phyloP scores from a whole-genome alignment of 441 rosid species.

The Erysimum pusillum region DNA sequence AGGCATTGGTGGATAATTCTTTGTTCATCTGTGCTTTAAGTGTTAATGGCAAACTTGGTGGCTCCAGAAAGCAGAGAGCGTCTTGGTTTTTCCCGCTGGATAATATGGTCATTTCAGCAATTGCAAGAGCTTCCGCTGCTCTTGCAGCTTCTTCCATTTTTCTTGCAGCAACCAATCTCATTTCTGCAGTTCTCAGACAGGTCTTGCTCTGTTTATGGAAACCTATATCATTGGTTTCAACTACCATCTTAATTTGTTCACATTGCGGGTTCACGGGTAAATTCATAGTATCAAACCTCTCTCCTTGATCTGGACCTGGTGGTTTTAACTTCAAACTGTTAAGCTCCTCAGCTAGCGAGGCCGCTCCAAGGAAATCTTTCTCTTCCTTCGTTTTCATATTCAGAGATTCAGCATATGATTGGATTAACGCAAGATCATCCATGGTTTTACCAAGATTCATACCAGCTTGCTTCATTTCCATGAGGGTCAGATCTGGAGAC shows the following conservation, averaged over 20 bases:
- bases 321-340: slow-evolving; percentile 57
- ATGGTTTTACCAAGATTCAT: slow-evolving; percentile 82
- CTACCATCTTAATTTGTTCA: slow-evolving; percentile 59
- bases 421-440: slow-evolving; percentile 74
- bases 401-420: slow-evolving; percentile 71
- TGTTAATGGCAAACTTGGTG: slow-evolving; percentile 52
- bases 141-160: slow-evolving; percentile 94
- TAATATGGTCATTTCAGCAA: slow-evolving; percentile 65
- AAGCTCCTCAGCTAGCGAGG: slow-evolving; percentile 68
- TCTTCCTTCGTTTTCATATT: slow-evolving; percentile 72
- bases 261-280: slow-evolving; percentile 1
- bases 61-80: slow-evolving; percentile 55
- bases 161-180: slow-evolving; percentile 83
- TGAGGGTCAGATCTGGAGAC: slow-evolving; percentile 73
- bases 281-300: slow-evolving; percentile 5
- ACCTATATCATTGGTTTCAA: slow-evolving; percentile 49
- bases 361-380: slow-evolving; percentile 56
- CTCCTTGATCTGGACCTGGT: slow-evolving; percentile 22
- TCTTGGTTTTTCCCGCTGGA: slow-evolving; percentile 46
- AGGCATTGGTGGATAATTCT: slow-evolving; percentile 40
- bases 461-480: slow-evolving; percentile 77
- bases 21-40: slow-evolving; percentile 47
- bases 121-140: slow-evolving; percentile 87
- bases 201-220: slow-evolving; percentile 51
- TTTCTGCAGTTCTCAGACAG: slow-evolving; percentile 62